Evolutionary conservation across 768 basidiomycete genomes (phyloP), one percentile per base, ranked within the genome.

Genomic region (Boletus sp.): DNA sequence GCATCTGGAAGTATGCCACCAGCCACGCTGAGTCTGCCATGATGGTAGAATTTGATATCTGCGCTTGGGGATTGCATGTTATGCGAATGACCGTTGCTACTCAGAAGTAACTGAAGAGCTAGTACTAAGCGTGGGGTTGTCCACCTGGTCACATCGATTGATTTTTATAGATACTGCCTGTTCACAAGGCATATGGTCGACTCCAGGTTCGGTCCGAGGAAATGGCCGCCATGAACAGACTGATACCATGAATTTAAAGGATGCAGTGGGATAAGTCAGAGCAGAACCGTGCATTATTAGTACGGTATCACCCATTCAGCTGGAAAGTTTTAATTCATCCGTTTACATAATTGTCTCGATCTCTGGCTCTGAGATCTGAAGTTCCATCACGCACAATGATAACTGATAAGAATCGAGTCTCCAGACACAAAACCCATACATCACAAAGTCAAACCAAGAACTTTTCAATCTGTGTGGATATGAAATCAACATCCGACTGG

Each of bases 1-100:
- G 83, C 83, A 59, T 83, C 76, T 9, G 83, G 82, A 30, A 85
- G 67, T 5, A 80, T 70, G 24, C 83, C 83, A 14, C 83, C 83
- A 44, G 77, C 65, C 29, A 83, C 75, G 17, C 59, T 72, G 66
- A 84, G 79, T n/a, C 82, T 78, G 14, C 83, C 83, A 56, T 85
- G 83, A 57, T 78, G 80, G 59, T 82, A 77, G 65, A 77, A 79
- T 59, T 80, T 74, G 6, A 76, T 80, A 30, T 47, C 62, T 44
- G 50, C 62, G 32, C 58, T 57, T 11, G 40, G 37, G n/a, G 63
- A 20, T 50, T 60, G 30, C 62, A 60, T 64, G 17, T 47, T 52
- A 36, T 20, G 41, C 42, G 30, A 49, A 18, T 9, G 49, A 46
- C 3, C 9, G 28, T 35, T 39, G 28, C 12, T 44, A 6, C 7